Evolutionary conservation across 768 basidiomycete genomes (phyloP).

Genomic region (Amanita muscaria): DNA sequence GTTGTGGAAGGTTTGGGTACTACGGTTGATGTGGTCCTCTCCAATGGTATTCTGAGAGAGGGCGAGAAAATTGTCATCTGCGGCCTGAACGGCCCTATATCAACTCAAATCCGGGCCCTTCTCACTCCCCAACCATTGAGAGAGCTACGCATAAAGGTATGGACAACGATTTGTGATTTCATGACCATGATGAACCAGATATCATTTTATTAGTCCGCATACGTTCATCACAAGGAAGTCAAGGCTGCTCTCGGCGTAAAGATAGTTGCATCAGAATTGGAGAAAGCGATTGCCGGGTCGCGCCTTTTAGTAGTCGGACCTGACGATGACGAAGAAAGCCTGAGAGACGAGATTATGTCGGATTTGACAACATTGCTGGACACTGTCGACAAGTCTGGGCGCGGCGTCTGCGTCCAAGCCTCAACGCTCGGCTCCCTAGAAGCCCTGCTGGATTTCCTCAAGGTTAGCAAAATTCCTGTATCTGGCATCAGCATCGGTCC

Average conservation of each 20-base stretch:
- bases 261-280: constrained; percentile 88
- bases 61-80: constrained; percentile 94
- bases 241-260: constrained; percentile 97
- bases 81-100: constrained; percentile 94
- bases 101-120: constrained; percentile 88
- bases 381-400: constrained; percentile 91
- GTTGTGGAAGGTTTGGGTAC: constrained; percentile 97
- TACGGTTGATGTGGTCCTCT: constrained; percentile 93
- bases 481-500: constrained; percentile 97
- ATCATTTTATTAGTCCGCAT: constrained; percentile 57
- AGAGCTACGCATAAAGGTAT: constrained; percentile 90
- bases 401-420: constrained; percentile 95
- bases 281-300: constrained; percentile 97
- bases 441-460: constrained; percentile 92
- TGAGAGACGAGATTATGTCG: constrained; percentile 94
- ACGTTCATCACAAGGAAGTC: constrained; percentile 96
- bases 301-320: constrained; percentile 86
- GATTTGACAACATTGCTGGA: constrained; percentile 84
- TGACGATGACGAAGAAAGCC: constrained; percentile 93
- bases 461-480: constrained; percentile 92
- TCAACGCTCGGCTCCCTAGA: constrained; percentile 96
- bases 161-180: constrained; percentile 9
- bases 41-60: constrained; percentile 87
- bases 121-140: constrained; percentile 94
- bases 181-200: constrained; percentile 8